These are phyloP conservation scores for Microdochium bolleyi DNA, from an alignment of 2,329 filamentous ascomycete species.

Conservation along the genomic window DNA sequence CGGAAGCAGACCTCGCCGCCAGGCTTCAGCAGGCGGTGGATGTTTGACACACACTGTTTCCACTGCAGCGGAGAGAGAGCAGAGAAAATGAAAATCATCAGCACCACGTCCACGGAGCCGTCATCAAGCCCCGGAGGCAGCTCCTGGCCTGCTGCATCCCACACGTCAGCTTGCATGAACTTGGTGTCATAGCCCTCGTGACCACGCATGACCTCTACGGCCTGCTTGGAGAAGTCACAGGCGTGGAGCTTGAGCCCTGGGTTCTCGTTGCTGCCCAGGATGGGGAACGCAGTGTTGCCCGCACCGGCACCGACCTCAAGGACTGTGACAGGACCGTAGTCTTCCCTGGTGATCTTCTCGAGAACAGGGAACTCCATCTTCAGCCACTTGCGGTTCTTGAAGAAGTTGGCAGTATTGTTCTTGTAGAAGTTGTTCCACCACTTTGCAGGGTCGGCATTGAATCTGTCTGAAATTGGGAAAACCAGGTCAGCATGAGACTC, in stretches of 20 bases:
- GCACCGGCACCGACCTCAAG: slow-evolving; percentile 93
- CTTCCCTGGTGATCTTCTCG: slow-evolving; percentile 62
- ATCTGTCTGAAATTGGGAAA: slow-evolving; percentile 49
- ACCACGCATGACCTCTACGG: slow-evolving; percentile 82
- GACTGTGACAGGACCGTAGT: slow-evolving; percentile 61
- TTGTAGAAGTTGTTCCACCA: slow-evolving; percentile 99
- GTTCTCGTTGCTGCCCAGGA: slow-evolving; percentile 79
- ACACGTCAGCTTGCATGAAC: slow-evolving; percentile 81
- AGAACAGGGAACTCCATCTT: slow-evolving; percentile 91
- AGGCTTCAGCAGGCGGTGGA: slow-evolving; percentile 76
- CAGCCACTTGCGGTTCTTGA: slow-evolving; percentile 97
- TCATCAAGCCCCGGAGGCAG: slow-evolving; percentile 72
- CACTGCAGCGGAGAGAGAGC: slow-evolving; percentile 82
- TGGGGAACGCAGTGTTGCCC: slow-evolving; percentile 92
- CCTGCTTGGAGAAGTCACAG: slow-evolving; percentile 93
- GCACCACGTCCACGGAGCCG: slow-evolving; percentile 79
- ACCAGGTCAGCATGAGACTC: slow-evolving; percentile 26
- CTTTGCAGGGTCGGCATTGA: slow-evolving; percentile 83
- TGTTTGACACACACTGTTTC: slow-evolving; percentile 72
- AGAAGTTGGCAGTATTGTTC: slow-evolving; percentile 95
- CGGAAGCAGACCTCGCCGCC: slow-evolving; percentile 92
- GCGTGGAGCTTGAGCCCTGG: slow-evolving; percentile 76
- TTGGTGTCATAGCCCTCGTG: slow-evolving; percentile 68
- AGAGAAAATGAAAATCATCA: slow-evolving; percentile 97
- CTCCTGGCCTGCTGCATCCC: slow-evolving; percentile 71